A percentile compares a stretch with the other conserved stretches of the same genome.
phyloP scores from a whole-genome alignment of 495 filamentous ascomycete genomes.

The Penicillium coprophilum region DNA sequence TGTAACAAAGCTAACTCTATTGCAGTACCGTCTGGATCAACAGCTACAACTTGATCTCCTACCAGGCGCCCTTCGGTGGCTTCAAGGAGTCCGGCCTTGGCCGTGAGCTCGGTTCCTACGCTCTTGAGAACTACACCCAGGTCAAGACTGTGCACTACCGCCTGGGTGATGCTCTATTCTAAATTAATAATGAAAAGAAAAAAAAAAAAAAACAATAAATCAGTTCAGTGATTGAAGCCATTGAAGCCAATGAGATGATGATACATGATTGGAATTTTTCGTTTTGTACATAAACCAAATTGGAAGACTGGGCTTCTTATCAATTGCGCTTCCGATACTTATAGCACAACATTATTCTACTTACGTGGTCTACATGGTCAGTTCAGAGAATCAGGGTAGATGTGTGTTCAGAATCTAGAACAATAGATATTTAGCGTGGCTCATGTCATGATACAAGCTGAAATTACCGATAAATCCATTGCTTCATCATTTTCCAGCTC shows the following conservation, averaged over 20 bases:
- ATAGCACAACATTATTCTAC: too few relatives aligned
- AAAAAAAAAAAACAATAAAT: not conserved
- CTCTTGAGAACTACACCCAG: slow-evolving; percentile 90
- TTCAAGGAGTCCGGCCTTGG: slow-evolving; percentile 94
- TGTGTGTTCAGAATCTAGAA: too few relatives aligned
- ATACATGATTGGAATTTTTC: slow-evolving; percentile 14
- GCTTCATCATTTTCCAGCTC: not conserved
- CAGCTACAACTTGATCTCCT: slow-evolving; percentile 82
- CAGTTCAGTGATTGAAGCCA: not conserved
- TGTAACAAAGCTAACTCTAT: slow-evolving; percentile 13
- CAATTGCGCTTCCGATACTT: not conserved
- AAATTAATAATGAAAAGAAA: slow-evolving; percentile 13
- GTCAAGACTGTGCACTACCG: slow-evolving; percentile 66
- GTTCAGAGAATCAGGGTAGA: too few relatives aligned
- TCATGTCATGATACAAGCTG: too few relatives aligned
- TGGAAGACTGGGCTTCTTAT: not conserved
- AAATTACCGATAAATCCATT: not conserved
- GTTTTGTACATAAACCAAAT: slow-evolving; percentile 20
- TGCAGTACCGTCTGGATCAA: slow-evolving; percentile 88
- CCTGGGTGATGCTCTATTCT: slow-evolving; percentile 64
- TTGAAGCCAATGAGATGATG: slow-evolving; percentile 9
- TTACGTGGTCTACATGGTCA: too few relatives aligned
- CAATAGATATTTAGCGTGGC: too few relatives aligned
- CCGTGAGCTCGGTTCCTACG: slow-evolving; percentile 91
- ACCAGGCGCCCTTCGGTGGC: slow-evolving; percentile 84